These are phyloP conservation scores for Metschnikowia lunata DNA, from an alignment of 805 yeast genomes.

Conservation along the genomic window DNA sequence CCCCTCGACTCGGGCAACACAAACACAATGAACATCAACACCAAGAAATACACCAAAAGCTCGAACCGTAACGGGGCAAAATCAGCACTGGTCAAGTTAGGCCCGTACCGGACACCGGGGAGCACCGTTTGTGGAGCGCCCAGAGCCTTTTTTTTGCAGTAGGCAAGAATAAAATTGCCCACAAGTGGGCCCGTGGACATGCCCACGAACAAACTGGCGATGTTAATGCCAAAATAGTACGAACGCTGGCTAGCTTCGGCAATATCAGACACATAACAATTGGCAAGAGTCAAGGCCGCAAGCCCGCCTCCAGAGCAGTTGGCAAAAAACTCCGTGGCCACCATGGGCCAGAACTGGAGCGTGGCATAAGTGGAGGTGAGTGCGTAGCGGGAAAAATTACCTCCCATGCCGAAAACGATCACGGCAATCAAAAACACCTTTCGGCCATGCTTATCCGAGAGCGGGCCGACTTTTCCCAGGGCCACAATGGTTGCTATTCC, in stretches of 20 bases:
- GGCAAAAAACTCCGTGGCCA: slow-evolving; percentile 42
- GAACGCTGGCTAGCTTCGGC: slow-evolving; percentile 58
- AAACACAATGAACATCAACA: slow-evolving; percentile 24
- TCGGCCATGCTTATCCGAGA: slow-evolving; percentile 37
- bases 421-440: slow-evolving; percentile 22
- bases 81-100: slow-evolving; percentile 21
- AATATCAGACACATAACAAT: slow-evolving; percentile 72
- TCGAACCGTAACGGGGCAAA: slow-evolving; percentile 30
- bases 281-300: slow-evolving; percentile 52
- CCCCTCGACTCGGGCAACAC: slow-evolving; percentile 67
- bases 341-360: slow-evolving; percentile 33
- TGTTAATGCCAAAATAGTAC: slow-evolving; percentile 52
- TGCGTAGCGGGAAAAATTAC: slow-evolving; percentile 19
- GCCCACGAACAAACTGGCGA: slow-evolving; percentile 58
- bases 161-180: slow-evolving; percentile 27
- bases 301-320: slow-evolving; percentile 59
- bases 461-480: slow-evolving; percentile 46
- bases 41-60: slow-evolving; percentile 29
- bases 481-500: slow-evolving; percentile 47
- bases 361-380: slow-evolving; percentile 22
- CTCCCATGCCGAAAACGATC: slow-evolving; percentile 17
- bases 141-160: not conserved
- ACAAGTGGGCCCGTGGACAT: slow-evolving; percentile 60
- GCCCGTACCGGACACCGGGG: not conserved
- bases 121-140: not conserved